Evolutionary conservation across 495 filamentous ascomycete species (phyloP).

Genomic region (Pseudevernia furfuracea): DNA sequence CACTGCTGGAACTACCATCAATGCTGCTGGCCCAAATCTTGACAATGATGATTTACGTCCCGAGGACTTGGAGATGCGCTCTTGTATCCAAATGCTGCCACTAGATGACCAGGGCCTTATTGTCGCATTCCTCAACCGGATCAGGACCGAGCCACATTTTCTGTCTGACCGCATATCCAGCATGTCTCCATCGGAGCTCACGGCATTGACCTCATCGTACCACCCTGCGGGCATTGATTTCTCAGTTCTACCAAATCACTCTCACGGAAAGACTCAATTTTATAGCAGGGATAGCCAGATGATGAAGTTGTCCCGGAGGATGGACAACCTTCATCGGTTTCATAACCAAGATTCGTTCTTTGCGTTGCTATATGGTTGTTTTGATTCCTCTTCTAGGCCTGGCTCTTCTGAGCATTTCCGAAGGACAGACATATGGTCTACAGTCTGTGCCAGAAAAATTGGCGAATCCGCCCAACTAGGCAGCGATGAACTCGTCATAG

Average conservation of each 20-base stretch:
- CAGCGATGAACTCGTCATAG: slow-evolving; percentile 58
- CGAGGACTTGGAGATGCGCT: slow-evolving; percentile 36
- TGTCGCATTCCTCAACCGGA: slow-evolving; percentile 67
- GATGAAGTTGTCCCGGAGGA: slow-evolving; percentile 28
- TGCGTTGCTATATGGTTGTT: slow-evolving; percentile 77
- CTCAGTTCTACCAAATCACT: slow-evolving; percentile 69
- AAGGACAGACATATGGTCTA: slow-evolving; percentile 79
- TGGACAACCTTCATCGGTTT: slow-evolving; percentile 64
- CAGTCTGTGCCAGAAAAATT: slow-evolving; percentile 68
- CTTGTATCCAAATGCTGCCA: slow-evolving; percentile 76
- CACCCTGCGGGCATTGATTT: slow-evolving; percentile 70
- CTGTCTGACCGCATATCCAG: slow-evolving; percentile 69
- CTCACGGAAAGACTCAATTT: slow-evolving; percentile 49
- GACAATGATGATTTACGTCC: neutral
- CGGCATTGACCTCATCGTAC: slow-evolving; percentile 64
- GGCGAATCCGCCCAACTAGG: slow-evolving; percentile 49
- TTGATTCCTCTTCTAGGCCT: slow-evolving; percentile 73
- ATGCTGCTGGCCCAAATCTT: neutral
- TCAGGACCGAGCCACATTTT: slow-evolving; percentile 80
- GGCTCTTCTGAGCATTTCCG: slow-evolving; percentile 68
- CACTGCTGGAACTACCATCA: slow-evolving; percentile 44
- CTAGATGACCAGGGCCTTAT: slow-evolving; percentile 65
- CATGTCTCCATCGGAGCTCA: slow-evolving; percentile 65
- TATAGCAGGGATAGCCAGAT: slow-evolving; percentile 30
- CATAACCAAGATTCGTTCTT: slow-evolving; percentile 83